Percentiles rank a stretch among this genome's conserved stretches.
Conservation (phyloP, 176 grass and related monocot genomes). For the Sorghum bicolor region DNA sequence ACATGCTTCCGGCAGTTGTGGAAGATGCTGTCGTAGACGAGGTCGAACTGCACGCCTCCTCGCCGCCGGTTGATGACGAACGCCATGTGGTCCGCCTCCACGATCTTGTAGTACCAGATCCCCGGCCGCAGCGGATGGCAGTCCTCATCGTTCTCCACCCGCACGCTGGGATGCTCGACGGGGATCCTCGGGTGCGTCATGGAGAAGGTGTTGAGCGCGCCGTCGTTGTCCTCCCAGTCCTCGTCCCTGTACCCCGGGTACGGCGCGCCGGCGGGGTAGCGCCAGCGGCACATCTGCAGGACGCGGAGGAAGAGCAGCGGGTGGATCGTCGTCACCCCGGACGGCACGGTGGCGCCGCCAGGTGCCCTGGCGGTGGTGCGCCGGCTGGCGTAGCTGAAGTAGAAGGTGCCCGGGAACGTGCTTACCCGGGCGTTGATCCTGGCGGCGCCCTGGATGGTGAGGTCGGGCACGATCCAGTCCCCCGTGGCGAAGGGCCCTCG, state of each 20-base stretch:
- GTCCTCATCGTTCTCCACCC: constrained; percentile 34
- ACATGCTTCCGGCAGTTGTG: constrained; percentile 53
- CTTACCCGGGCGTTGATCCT: constrained; percentile 41
- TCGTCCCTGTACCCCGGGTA: constrained; percentile 72
- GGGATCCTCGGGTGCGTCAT: constrained; percentile 82
- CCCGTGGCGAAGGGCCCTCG: constrained; percentile 57
- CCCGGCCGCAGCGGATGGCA: constrained; percentile 48
- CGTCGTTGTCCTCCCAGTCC: constrained; percentile 92
- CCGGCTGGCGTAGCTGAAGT: constrained; percentile 78
- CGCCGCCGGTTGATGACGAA: constrained; percentile 69
- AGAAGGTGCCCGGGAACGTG: constrained; percentile 65
- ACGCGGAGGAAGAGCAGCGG: constrained; percentile 56
- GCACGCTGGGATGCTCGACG: constrained; percentile 54
- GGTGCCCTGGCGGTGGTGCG: constrained; percentile 36
- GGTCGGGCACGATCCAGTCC: constrained; percentile 78
- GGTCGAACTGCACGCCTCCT: constrained; percentile 69
- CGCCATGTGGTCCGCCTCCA: constrained; percentile 78
- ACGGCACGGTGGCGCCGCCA: constrained; percentile 39
- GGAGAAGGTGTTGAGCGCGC: constrained; percentile 78
- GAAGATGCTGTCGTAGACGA: constrained; percentile 83
- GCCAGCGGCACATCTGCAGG: constrained; percentile 69
- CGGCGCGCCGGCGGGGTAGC: constrained; percentile 34
- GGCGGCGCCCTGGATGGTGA: constrained; percentile 59
- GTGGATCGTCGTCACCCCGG: constrained; percentile 47
- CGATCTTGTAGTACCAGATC: constrained; percentile 74